Evolutionary conservation across 495 filamentous ascomycete genomes (phyloP), one percentile per base, ranked within the genome.

Genomic region (Penicillium manginii): DNA sequence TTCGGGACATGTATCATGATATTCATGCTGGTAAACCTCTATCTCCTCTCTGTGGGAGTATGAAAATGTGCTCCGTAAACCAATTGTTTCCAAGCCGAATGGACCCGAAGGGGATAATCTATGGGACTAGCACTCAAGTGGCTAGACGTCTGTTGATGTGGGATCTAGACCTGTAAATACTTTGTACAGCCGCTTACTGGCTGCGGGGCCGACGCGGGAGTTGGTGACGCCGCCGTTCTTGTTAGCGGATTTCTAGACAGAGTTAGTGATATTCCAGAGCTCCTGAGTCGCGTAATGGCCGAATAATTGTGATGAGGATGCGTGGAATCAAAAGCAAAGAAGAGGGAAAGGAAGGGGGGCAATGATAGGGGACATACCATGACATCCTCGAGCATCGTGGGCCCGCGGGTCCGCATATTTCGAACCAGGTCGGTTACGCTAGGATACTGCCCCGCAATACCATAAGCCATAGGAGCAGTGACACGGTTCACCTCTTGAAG

Each of bases 401-500:
- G 84, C 0, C 91, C 91, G 40, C 83, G 67, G 17, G 68, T 67
- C 62, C 82, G 78, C 61, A 93, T 83, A 0, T 73, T 89, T 7
- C 68, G 65, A 3, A 88, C 77, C 19, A 96, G 71, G 42, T 79
- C 66, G 17, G 72, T 58, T 0, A 89, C 83, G 39, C 77, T 83
- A 1, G 78, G 80, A 69, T 90, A 91, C 66, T 85, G 77, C 8
- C 71, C 70, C 1, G 78, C 80, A 55, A 94, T 86, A 14, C 90
- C 90, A 61, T 87, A 86, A 0, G 91, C 91, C 62, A 91, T 83
- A 1, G 87, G 81, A 0, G 84, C 82, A 7, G 91, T 93, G 14
- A 96, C 79, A 18, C 89, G 84, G 26, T 81, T 76, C 21, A 93
- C 82, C 72, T 92, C 87, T 70, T 92, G 88, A 43, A 96, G 77